Conservation (phyloP, 305 asterid genomes). For the Rubia tinctorum region DNA sequence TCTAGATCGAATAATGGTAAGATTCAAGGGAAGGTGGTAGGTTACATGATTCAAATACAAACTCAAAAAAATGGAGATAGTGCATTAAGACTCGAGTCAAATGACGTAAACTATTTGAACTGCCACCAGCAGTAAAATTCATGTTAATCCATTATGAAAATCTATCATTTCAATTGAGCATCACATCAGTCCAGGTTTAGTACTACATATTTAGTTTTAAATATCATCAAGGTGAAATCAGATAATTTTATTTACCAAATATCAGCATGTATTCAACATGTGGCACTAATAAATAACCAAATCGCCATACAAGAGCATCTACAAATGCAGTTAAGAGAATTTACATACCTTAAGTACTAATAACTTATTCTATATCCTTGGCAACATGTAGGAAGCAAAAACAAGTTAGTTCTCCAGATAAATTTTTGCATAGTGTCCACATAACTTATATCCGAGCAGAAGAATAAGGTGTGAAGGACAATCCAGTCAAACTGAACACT, state of each 20-base stretch:
- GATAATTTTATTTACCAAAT: background rate
- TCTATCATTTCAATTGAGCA: constrained; percentile 31
- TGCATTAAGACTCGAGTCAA: constrained; percentile 52
- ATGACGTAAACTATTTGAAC: constrained; percentile 69
- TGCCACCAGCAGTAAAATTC: constrained; percentile 84
- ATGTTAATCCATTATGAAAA: constrained; percentile 72
- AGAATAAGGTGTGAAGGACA: background rate
- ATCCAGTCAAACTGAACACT: background rate
- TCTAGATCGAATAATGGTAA: background rate
- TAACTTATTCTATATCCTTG: background rate
- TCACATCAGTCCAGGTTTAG: constrained; percentile 5
- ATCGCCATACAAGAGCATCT: background rate
- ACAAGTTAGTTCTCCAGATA: background rate
- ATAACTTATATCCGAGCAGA: background rate
- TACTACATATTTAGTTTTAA: background rate
- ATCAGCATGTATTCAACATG: background rate
- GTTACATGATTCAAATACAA: background rate
- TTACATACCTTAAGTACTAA: background rate
- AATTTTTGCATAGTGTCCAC: background rate
- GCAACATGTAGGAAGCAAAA: background rate
- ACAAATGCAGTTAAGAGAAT: background rate
- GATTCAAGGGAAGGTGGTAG: background rate
- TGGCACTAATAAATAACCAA: background rate
- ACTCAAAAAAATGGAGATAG: constrained; percentile 7
- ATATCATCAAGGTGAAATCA: background rate